Evolutionary conservation across 2,329 filamentous ascomycete genomes (phyloP).

Genomic region (Curvularia spicifera): DNA sequence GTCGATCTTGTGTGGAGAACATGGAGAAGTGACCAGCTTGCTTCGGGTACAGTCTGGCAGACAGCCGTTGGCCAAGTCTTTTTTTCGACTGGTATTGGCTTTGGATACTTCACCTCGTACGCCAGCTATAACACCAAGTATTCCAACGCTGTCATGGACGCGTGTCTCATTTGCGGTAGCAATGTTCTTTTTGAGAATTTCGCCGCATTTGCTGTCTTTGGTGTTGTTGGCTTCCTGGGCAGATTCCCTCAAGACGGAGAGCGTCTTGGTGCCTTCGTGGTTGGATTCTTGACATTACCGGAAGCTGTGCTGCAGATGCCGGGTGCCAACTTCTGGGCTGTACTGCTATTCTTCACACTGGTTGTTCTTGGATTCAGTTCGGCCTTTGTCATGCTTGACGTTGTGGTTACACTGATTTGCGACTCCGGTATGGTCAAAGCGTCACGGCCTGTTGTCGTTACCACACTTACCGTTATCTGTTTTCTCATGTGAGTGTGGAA

Average conservation of each 20-base stretch:
- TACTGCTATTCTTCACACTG: constrained; percentile 65
- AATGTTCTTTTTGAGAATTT: constrained; percentile 65
- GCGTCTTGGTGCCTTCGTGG: constrained; percentile 61
- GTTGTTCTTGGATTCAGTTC: constrained; percentile 65
- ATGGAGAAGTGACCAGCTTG: constrained; percentile 59
- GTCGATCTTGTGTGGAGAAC: constrained; percentile 58
- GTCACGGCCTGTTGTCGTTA: constrained; percentile 59
- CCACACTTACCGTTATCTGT: constrained; percentile 56
- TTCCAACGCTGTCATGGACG: constrained; percentile 66
- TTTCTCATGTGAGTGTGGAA: constrained; percentile 52
- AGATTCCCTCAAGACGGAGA: constrained; percentile 53
- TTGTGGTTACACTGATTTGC: constrained; percentile 60
- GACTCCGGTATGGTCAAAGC: constrained; percentile 58
- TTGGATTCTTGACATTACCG: constrained; percentile 65
- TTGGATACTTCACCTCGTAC: constrained; percentile 64
- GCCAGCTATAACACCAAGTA: constrained; percentile 64
- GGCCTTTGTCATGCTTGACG: constrained; percentile 66
- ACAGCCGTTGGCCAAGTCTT: constrained; percentile 67
- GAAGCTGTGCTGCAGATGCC: constrained; percentile 64
- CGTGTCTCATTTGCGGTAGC: constrained; percentile 61
- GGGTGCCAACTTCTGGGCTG: constrained; percentile 64
- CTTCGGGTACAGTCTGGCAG: constrained; percentile 62
- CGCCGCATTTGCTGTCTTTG: constrained; percentile 60
- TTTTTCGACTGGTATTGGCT: constrained; percentile 65
- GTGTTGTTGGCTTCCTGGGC: constrained; percentile 60